Percentiles rank a stretch among this genome's conserved stretches.
phyloP scores from a whole-genome alignment of 495 filamentous ascomycete species.

The Neurospora terricola region DNA sequence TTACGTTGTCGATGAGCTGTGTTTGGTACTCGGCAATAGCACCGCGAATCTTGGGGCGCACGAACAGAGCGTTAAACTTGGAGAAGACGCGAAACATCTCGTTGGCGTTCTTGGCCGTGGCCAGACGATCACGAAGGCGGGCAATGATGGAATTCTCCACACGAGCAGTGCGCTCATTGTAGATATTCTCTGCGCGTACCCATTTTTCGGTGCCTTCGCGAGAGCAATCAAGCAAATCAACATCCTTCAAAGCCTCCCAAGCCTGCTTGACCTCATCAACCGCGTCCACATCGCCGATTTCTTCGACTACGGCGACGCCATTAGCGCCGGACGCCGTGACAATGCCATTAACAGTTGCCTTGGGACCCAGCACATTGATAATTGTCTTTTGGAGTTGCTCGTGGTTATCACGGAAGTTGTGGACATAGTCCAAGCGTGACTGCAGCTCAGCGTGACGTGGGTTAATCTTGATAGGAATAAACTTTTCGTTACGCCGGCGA shows the following conservation, averaged over 20 bases:
- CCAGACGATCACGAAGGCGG: slow-evolving; percentile 80
- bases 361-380: slow-evolving; percentile 81
- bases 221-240: slow-evolving; percentile 89
- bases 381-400: slow-evolving; percentile 96
- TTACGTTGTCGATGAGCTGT: slow-evolving; percentile 93
- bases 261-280: slow-evolving; percentile 92
- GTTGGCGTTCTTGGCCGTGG: slow-evolving; percentile 89
- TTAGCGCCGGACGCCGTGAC: slow-evolving; percentile 43
- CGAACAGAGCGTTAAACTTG: slow-evolving; percentile 97
- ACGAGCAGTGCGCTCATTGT: slow-evolving; percentile 91
- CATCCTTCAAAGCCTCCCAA: slow-evolving; percentile 84
- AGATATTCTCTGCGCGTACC: slow-evolving; percentile 85
- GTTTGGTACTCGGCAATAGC: slow-evolving; percentile 97
- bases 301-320: slow-evolving; percentile 67
- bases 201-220: slow-evolving; percentile 79
- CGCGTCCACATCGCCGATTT: slow-evolving; percentile 97
- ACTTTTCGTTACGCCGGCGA: slow-evolving; percentile 83
- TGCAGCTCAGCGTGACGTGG: slow-evolving; percentile 78
- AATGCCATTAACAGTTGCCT: slow-evolving; percentile 40
- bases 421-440: slow-evolving; percentile 83
- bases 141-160: slow-evolving; percentile 99
- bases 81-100: slow-evolving; percentile 99
- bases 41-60: slow-evolving; percentile 92
- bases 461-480: slow-evolving; percentile 93
- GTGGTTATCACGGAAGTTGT: slow-evolving; percentile 88